phyloP scores from a whole-genome alignment of 2,329 filamentous ascomycete genomes.

The Colletotrichum euphorbiae region DNA sequence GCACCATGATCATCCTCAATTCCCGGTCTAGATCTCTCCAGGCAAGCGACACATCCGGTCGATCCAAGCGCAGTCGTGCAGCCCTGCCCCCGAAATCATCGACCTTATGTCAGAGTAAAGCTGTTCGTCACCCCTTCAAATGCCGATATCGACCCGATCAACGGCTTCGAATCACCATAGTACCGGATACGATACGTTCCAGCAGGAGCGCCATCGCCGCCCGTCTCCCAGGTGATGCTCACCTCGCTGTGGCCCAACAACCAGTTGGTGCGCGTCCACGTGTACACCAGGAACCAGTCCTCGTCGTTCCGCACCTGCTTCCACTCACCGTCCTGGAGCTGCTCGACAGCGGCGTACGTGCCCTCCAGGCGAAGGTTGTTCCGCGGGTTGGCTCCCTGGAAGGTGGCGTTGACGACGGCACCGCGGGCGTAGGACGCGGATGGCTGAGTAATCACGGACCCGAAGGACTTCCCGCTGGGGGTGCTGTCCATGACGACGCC shows the following conservation, averaged over 20 bases:
- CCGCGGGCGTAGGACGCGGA: slow-evolving; percentile 68
- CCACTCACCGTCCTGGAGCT: slow-evolving; percentile 67
- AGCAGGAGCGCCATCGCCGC: slow-evolving; percentile 51
- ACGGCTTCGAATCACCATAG: slow-evolving; percentile 82
- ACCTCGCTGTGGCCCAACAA: slow-evolving; percentile 82
- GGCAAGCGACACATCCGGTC: no score
- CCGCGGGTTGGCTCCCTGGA: slow-evolving; percentile 89
- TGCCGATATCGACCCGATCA: slow-evolving; percentile 68
- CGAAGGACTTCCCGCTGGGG: slow-evolving; percentile 76
- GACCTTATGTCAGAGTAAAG: slow-evolving; percentile 55
- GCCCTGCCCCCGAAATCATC: background rate
- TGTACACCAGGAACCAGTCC: slow-evolving; percentile 87
- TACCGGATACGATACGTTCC: slow-evolving; percentile 86
- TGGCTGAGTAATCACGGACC: slow-evolving; percentile 70
- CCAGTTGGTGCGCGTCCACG: slow-evolving; percentile 79
- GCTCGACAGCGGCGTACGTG: slow-evolving; percentile 83
- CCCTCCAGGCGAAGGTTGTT: slow-evolving; percentile 85
- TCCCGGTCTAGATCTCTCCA: no score
- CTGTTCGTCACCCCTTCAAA: slow-evolving; percentile 76
- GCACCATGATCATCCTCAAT: no score
- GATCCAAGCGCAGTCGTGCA: background rate
- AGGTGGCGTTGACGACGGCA: slow-evolving; percentile 72
- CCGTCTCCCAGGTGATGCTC: slow-evolving; percentile 83
- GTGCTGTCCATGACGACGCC: slow-evolving; percentile 80
- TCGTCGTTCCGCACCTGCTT: slow-evolving; percentile 74